These are phyloP conservation scores for Corchorus olitorius DNA, from an alignment of 345 rosid genomes.

Conservation along the genomic window DNA sequence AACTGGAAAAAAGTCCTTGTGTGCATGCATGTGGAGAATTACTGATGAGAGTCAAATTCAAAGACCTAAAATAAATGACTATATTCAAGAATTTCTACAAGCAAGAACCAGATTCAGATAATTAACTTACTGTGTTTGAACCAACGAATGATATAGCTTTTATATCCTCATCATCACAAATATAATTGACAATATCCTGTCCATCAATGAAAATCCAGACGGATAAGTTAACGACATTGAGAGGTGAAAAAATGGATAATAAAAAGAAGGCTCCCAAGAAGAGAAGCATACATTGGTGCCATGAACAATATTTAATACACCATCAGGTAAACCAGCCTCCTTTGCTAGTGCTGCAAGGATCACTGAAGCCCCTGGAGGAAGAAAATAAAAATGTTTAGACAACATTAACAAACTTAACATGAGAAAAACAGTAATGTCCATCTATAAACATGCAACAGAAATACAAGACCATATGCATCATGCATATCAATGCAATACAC, in stretches of 20 bases:
- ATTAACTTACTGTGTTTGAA: constrained; percentile 40
- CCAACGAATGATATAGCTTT: constrained; percentile 50
- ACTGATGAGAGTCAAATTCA: neutral
- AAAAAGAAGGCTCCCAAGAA: constrained; percentile 4
- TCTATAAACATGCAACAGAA: constrained; percentile 5
- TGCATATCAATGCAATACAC: neutral
- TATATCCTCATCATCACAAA: constrained; percentile 56
- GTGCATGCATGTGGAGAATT: neutral
- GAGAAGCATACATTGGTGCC: constrained; percentile 38
- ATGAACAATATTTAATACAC: constrained; percentile 48
- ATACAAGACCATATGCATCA: neutral
- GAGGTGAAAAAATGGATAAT: neutral
- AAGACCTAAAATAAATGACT: neutral
- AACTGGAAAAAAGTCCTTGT: neutral
- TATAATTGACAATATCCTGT: constrained; percentile 51
- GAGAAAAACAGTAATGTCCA: constrained; percentile 7
- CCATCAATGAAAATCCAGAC: constrained; percentile 5
- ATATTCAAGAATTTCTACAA: neutral
- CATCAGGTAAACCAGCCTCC: constrained; percentile 48
- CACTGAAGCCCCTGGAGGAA: constrained; percentile 38
- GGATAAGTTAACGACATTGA: neutral
- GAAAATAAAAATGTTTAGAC: neutral
- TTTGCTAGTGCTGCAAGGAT: constrained; percentile 40
- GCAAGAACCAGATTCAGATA: neutral
- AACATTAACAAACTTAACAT: neutral